These are phyloP conservation scores for Plantago rigida DNA, from an alignment of 305 asterid species.

Conservation along the genomic window DNA sequence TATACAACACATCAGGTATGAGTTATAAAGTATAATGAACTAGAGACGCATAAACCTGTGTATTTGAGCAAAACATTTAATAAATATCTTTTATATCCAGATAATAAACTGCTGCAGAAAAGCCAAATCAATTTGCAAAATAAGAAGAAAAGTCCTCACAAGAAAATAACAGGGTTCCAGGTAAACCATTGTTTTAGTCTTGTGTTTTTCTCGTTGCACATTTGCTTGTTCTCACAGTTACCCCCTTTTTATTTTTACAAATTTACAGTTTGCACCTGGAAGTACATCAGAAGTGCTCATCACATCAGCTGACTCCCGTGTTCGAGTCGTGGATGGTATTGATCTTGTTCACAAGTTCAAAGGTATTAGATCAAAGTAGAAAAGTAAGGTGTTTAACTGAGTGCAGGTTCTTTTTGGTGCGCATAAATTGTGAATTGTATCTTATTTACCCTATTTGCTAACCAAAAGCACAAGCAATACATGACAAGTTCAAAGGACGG, in stretches of 20 bases:
- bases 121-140: conserved; percentile 70
- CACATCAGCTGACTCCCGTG: conserved; percentile 91
- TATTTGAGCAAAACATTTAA: conserved; percentile 14
- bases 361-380: conserved; percentile 39
- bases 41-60: conserved; percentile 13
- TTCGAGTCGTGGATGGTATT: conserved; percentile 74
- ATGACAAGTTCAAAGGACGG: no score
- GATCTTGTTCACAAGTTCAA: conserved; percentile 89
- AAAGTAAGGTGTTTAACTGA: conserved; percentile 1
- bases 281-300: conserved; percentile 86
- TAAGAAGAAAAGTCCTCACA: conserved; percentile 80
- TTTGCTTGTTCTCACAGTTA: conserved; percentile 21
- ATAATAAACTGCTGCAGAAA: conserved; percentile 62
- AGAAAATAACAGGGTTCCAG: conserved; percentile 95
- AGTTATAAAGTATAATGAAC: conserved; percentile 4
- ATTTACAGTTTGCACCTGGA: conserved; percentile 81
- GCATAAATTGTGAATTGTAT: conserved; percentile 1
- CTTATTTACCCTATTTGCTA: no score
- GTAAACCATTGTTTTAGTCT: conserved; percentile 29
- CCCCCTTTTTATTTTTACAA: conserved; percentile 20
- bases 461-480: no score
- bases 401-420: conserved; percentile 1
- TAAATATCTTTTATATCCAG: conserved; percentile 30
- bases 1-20: conserved; percentile 74
- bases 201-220: not conserved